Conservation (phyloP, 441 rosid genomes). For the Adansonia gregorii region DNA sequence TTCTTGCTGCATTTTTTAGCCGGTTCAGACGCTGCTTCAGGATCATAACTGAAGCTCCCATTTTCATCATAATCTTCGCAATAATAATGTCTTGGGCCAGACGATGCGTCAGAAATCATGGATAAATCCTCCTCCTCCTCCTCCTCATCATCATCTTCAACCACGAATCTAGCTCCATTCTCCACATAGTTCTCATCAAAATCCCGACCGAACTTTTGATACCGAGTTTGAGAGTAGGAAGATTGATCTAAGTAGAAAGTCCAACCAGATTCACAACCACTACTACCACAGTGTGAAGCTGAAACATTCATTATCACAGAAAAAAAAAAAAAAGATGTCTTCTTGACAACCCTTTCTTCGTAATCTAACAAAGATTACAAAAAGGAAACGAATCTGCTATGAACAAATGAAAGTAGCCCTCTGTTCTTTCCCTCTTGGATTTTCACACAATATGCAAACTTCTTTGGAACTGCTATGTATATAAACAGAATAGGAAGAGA, state of each 20-base stretch:
- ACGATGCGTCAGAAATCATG: conserved; percentile 83
- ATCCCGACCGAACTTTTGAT: conserved; percentile 29
- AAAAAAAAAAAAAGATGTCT: background rate
- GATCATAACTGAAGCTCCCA: conserved; percentile 26
- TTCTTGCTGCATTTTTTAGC: conserved; percentile 32
- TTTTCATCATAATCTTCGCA: conserved; percentile 38
- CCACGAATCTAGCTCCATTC: conserved; percentile 22
- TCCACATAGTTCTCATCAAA: conserved; percentile 25
- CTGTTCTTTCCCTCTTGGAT: background rate
- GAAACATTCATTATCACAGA: conserved; percentile 53
- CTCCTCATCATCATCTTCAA: conserved; percentile 47
- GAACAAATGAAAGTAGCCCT: background rate
- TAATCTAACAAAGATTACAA: too few relatives aligned
- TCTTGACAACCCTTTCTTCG: background rate
- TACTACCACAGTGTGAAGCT: conserved; percentile 56
- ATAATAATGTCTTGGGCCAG: conserved; percentile 57
- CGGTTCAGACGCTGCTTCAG: conserved; percentile 25
- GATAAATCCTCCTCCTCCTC: conserved; percentile 63
- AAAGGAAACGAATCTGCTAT: too few relatives aligned
- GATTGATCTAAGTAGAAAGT: conserved; percentile 76
- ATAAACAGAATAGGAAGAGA: conserved; percentile 29
- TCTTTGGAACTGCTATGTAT: conserved; percentile 11
- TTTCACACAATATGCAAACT: background rate
- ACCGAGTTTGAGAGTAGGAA: conserved; percentile 39
- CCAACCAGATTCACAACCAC: conserved; percentile 90